Conservation (phyloP, 2,329 filamentous ascomycete species). For the Cercospora janseana region DNA sequence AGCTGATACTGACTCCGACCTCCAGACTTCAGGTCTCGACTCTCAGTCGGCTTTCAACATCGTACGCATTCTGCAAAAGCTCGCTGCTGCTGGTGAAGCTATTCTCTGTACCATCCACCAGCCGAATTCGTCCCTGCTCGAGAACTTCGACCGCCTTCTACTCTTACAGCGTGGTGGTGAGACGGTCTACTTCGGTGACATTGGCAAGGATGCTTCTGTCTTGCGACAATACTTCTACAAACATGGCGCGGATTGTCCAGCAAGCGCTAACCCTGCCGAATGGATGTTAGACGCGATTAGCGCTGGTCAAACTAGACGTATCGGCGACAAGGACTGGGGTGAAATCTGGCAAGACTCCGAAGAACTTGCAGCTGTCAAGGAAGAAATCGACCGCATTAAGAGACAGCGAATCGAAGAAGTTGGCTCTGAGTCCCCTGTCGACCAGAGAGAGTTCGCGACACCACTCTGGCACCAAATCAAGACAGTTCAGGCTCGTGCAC, state of each 20-base stretch:
- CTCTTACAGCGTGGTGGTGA: slow-evolving; percentile 74
- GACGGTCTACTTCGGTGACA: slow-evolving; percentile 82
- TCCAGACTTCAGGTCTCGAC: slow-evolving; percentile 66
- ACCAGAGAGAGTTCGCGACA: slow-evolving; percentile 77
- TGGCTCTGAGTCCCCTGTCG: slow-evolving; percentile 43
- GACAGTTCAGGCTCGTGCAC: slow-evolving; percentile 69
- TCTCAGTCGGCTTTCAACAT: slow-evolving; percentile 73
- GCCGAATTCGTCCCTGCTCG: slow-evolving; percentile 80
- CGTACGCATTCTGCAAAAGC: slow-evolving; percentile 72
- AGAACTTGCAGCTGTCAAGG: slow-evolving; percentile 67
- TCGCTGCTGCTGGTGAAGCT: slow-evolving; percentile 76
- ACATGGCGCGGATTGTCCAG: slow-evolving; percentile 54
- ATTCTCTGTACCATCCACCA: slow-evolving; percentile 92
- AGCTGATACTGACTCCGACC: background rate
- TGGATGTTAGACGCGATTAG: slow-evolving; percentile 86
- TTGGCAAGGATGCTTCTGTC: slow-evolving; percentile 69
- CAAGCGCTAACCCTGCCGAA: slow-evolving; percentile 71
- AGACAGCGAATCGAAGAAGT: slow-evolving; percentile 54
- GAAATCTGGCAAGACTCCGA: slow-evolving; percentile 74
- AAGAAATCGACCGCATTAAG: slow-evolving; percentile 66
- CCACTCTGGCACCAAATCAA: slow-evolving; percentile 76
- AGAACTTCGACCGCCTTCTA: slow-evolving; percentile 81
- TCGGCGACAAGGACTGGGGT: slow-evolving; percentile 74
- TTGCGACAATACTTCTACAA: slow-evolving; percentile 59
- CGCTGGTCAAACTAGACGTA: slow-evolving; percentile 67